Percentiles rank a stretch among this genome's conserved stretches.
These are phyloP conservation scores for Drechslerella dactyloides DNA, from an alignment of 2,329 filamentous ascomycete species.

Conservation along the genomic window DNA sequence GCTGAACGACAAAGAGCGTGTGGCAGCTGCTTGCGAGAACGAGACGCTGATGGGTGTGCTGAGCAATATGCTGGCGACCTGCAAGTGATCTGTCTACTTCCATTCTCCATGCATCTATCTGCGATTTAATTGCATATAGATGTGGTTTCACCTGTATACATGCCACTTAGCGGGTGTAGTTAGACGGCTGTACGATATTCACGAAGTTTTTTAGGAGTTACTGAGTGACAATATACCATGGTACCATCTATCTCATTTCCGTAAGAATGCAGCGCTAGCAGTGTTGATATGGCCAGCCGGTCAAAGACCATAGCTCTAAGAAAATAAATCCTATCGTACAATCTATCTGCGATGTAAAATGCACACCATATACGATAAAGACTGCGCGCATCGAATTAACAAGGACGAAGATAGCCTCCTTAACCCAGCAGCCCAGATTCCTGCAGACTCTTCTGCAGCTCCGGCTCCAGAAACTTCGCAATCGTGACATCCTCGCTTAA, in stretches of 20 bases:
- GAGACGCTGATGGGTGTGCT: slow-evolving; percentile 85
- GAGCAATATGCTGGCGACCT: slow-evolving; percentile 91
- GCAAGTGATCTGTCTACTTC: slow-evolving; percentile 62
- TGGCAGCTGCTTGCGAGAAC: slow-evolving; percentile 93
- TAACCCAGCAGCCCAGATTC: slow-evolving; percentile 45
- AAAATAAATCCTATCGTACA: slow-evolving; percentile 37
- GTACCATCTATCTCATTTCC: too few relatives aligned
- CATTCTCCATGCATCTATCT: too few relatives aligned
- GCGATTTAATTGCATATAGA: too few relatives aligned
- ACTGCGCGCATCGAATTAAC: background rate
- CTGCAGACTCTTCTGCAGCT: slow-evolving; percentile 68
- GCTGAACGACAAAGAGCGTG: slow-evolving; percentile 91
- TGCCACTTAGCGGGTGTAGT: background rate
- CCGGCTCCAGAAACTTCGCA: slow-evolving; percentile 93
- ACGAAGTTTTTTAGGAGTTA: background rate
- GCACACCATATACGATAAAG: background rate
- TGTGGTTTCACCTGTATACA: slow-evolving; percentile 7
- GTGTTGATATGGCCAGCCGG: background rate
- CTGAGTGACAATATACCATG: too few relatives aligned
- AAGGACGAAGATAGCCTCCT: too few relatives aligned
- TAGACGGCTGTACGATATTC: background rate
- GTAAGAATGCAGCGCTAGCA: too few relatives aligned
- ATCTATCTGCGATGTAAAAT: slow-evolving; percentile 13
- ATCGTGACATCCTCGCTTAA: slow-evolving; percentile 63
- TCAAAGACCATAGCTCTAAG: background rate